These are phyloP conservation scores for Cymbopogon flexuosus DNA, from an alignment of 202 grass and related monocot species.

Conservation along the genomic window DNA sequence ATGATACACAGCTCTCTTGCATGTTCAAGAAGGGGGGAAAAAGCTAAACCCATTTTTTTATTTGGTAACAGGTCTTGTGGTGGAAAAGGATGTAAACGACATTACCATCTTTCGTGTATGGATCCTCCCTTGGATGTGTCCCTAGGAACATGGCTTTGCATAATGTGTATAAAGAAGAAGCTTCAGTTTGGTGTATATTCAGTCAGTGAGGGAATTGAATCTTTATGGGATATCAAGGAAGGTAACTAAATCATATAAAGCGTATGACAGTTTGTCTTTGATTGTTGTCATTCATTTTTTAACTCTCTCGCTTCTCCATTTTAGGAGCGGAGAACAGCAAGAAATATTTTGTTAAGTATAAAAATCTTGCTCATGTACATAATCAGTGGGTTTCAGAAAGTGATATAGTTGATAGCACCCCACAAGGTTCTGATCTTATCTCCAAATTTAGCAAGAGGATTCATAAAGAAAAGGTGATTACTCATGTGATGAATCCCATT, in stretches of 20 bases:
- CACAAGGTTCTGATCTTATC: slow-evolving; percentile 45
- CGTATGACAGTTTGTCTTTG: not conserved
- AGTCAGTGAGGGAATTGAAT: slow-evolving; percentile 64
- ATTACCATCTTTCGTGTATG: slow-evolving; percentile 70
- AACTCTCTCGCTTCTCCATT: slow-evolving; percentile 26
- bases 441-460: slow-evolving; percentile 61
- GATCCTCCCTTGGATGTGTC: slow-evolving; percentile 52
- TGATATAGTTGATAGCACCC: slow-evolving; percentile 51
- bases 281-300: slow-evolving; percentile 9
- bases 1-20: not conserved
- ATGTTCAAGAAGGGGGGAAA: not conserved
- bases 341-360: slow-evolving; percentile 81
- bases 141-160: slow-evolving; percentile 68
- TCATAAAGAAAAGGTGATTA: slow-evolving; percentile 64
- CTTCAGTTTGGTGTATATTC: slow-evolving; percentile 62
- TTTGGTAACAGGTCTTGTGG: slow-evolving; percentile 55
- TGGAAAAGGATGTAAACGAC: slow-evolving; percentile 63
- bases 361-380: slow-evolving; percentile 77
- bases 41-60: slow-evolving; percentile 14
- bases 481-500: slow-evolving; percentile 7
- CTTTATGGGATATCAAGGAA: slow-evolving; percentile 80
- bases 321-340: slow-evolving; percentile 50
- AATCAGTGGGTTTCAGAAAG: slow-evolving; percentile 74
- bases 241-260: slow-evolving; percentile 42
- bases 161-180: slow-evolving; percentile 57